Evolutionary conservation across 176 grass and related monocot genomes (phyloP).

Genomic region (Triticum monococcum): DNA sequence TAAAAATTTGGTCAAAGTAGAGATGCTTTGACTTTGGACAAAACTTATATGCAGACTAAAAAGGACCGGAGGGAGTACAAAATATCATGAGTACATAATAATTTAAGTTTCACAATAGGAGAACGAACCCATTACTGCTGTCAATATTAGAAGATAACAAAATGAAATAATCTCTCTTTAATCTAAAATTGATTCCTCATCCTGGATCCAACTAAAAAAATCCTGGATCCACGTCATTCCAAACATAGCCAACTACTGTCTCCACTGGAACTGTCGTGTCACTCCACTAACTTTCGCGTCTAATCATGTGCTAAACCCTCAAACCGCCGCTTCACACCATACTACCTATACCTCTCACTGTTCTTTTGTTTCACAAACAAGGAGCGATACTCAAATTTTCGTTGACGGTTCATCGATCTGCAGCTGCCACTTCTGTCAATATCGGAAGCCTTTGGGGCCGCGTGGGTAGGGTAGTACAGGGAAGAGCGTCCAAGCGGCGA

Average conservation of each 20-base stretch:
- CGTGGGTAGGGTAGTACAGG: neutral
- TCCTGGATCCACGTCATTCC: neutral
- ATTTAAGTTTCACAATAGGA: constrained; percentile 19
- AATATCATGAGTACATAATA: neutral
- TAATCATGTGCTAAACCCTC: neutral
- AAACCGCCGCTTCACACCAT: neutral
- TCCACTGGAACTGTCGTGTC: neutral
- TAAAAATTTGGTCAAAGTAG: too few species aligned
- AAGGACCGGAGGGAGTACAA: neutral
- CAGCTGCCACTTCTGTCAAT: neutral
- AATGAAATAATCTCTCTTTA: constrained; percentile 4
- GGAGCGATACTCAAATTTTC: neutral
- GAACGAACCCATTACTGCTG: neutral
- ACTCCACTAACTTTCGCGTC: neutral
- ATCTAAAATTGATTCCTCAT: neutral
- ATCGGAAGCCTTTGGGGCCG: neutral
- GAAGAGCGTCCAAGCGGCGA: neutral
- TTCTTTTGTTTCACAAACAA: neutral
- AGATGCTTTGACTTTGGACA: too few species aligned
- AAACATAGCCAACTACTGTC: neutral
- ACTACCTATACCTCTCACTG: neutral
- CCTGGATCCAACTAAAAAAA: too few species aligned
- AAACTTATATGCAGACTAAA: too few species aligned
- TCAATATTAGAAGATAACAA: constrained; percentile 18
- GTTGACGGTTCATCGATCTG: neutral